phyloP scores from a whole-genome alignment of 805 yeast species.

The Teunomyces aglyptinius region DNA sequence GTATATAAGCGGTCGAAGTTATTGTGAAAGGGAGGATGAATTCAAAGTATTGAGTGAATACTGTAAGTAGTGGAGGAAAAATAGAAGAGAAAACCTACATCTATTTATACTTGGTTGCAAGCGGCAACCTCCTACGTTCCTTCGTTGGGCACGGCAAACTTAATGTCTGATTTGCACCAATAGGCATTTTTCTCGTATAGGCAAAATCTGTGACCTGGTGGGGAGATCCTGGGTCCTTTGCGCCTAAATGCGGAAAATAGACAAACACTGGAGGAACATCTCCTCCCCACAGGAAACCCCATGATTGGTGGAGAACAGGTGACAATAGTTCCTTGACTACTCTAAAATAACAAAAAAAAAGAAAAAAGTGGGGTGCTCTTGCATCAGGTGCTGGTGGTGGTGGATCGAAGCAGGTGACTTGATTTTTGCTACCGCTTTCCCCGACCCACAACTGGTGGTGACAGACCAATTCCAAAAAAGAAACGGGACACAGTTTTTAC shows the following conservation, averaged over 20 bases:
- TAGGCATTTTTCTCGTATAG: not conserved
- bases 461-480: not conserved
- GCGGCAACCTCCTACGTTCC: no score
- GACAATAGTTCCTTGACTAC: not conserved
- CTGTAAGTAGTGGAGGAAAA: not conserved
- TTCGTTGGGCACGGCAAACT: not conserved
- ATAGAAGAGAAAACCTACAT: not conserved
- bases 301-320: conserved; percentile 1
- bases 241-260: not conserved
- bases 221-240: not conserved
- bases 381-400: conserved; percentile 1
- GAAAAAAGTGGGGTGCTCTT: conserved; percentile 3
- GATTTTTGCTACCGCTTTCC: not conserved
- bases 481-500: not conserved
- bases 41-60: not conserved
- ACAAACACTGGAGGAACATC: not conserved
- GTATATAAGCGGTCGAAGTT: not conserved
- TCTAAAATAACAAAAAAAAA: not conserved
- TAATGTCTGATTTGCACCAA: not conserved
- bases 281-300: conserved; percentile 1
- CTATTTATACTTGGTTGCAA: not conserved
- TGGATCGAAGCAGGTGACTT: not conserved
- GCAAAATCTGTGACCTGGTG: conserved; percentile 1
- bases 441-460: not conserved
- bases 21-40: not conserved